Evolutionary conservation across 352 stramenopile species (phyloP).

Genomic region (Plasmopara viticola): DNA sequence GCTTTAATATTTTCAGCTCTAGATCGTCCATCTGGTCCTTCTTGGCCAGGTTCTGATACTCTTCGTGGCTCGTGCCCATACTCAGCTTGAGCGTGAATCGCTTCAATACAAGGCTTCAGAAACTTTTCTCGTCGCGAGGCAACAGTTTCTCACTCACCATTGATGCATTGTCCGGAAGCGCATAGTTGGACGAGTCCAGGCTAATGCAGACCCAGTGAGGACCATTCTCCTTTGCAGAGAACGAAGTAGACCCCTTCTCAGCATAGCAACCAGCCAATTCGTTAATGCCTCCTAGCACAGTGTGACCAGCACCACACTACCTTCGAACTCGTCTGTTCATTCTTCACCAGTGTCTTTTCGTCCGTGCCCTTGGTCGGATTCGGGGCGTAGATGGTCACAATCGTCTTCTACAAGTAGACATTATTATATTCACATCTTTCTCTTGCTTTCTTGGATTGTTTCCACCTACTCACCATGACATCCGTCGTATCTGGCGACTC

Average conservation of each 20-base stretch:
- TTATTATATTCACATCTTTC: neutral
- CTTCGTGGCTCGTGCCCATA: slow-evolving; percentile 63
- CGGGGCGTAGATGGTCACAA: slow-evolving; percentile 54
- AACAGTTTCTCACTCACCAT: slow-evolving; percentile 42
- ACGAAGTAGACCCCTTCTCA: slow-evolving; percentile 49
- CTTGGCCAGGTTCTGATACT: slow-evolving; percentile 67
- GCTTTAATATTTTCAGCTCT: slow-evolving; percentile 69
- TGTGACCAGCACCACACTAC: slow-evolving; percentile 11
- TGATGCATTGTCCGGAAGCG: slow-evolving; percentile 44
- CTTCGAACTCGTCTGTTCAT: slow-evolving; percentile 50
- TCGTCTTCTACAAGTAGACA: slow-evolving; percentile 39
- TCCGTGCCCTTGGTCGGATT: slow-evolving; percentile 27
- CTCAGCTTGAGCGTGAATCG: slow-evolving; percentile 60
- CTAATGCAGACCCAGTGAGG: slow-evolving; percentile 69
- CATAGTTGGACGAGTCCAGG: slow-evolving; percentile 59
- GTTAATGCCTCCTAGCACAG: slow-evolving; percentile 3
- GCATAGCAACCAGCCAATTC: slow-evolving; percentile 1
- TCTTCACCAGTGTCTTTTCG: slow-evolving; percentile 50
- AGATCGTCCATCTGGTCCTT: slow-evolving; percentile 67
- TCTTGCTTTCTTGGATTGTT: neutral
- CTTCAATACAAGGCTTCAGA: slow-evolving; percentile 19
- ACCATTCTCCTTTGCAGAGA: slow-evolving; percentile 60
- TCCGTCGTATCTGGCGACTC: slow-evolving; percentile 81
- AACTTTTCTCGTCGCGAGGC: slow-evolving; percentile 1
- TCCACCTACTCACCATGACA: slow-evolving; percentile 37